These are phyloP conservation scores for Amanita fuliginea DNA, from an alignment of 768 basidiomycete genomes.

Conservation along the genomic window DNA sequence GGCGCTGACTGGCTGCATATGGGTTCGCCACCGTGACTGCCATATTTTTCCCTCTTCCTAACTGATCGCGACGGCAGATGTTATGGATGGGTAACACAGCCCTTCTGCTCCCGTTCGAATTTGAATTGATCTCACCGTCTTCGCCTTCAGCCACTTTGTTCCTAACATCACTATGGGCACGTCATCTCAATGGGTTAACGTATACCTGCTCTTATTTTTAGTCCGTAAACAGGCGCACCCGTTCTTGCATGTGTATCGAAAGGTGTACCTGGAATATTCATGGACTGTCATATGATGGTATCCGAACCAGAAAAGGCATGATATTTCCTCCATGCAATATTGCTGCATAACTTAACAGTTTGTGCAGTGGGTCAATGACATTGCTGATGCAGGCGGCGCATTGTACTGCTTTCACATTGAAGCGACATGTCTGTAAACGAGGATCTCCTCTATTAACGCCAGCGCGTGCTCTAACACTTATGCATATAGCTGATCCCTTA, in stretches of 20 bases:
- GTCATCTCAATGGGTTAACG: constrained; percentile 12
- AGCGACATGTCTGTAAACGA: constrained; percentile 51
- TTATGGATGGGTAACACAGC: constrained; percentile 82
- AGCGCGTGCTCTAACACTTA: not conserved
- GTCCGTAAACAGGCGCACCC: constrained; percentile 54
- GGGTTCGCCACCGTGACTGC: constrained; percentile 50
- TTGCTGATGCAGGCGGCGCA: constrained; percentile 90
- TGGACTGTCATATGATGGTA: constrained; percentile 99
- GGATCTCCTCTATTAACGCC: not conserved
- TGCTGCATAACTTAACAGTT: not conserved
- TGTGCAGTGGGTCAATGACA: constrained; percentile 86
- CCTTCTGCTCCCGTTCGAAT: constrained; percentile 6
- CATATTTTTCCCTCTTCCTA: not conserved
- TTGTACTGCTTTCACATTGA: constrained; percentile 97
- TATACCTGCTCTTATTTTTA: constrained; percentile 6
- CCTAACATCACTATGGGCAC: constrained; percentile 97
- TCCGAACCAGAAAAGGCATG: constrained; percentile 78
- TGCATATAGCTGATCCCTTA: constrained; percentile 46
- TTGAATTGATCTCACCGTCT: constrained; percentile 9
- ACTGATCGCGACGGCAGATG: constrained; percentile 41
- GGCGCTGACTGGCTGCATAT: constrained; percentile 99
- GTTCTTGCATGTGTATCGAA: constrained; percentile 79
- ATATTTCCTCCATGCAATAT: not conserved
- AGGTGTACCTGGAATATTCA: constrained; percentile 88
- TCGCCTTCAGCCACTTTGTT: constrained; percentile 76